Evolutionary conservation across 1,284 basidiomycete genomes (phyloP).

Genomic region (Prillingera fragicola): DNA sequence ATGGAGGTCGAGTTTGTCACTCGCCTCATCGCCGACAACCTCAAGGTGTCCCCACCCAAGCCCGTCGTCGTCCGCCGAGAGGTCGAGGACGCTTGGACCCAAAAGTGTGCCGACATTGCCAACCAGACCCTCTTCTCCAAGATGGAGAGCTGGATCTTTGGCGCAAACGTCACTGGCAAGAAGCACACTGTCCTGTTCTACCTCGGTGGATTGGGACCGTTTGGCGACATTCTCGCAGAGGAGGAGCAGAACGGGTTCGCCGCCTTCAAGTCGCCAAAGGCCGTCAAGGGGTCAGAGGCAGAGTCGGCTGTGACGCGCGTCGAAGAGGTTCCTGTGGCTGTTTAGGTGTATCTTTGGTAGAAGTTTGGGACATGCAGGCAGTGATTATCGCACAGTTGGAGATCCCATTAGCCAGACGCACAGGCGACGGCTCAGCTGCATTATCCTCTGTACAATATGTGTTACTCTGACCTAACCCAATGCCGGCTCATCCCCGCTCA

Average conservation of each 20-base stretch:
- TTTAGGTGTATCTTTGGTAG: no score
- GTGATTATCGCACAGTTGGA: no score
- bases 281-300: no score
- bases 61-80: no score
- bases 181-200: conserved; percentile 13
- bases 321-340: no score
- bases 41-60: background rate
- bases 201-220: conserved; percentile 8
- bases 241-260: conserved; percentile 4
- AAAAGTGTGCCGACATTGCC: conserved; percentile 4
- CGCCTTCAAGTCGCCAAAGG: conserved; percentile 2
- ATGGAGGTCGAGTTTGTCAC: conserved; percentile 11
- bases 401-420: no score
- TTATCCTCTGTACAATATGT: no score
- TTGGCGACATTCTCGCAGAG: background rate
- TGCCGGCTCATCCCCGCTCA: no score
- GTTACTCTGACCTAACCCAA: no score
- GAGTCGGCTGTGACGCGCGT: no score
- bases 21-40: background rate
- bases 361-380: no score
- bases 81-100: conserved; percentile 6
- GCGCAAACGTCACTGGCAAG: conserved; percentile 14
- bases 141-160: conserved; percentile 13
- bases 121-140: conserved; percentile 7
- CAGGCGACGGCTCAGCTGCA: no score